Evolutionary conservation across 441 rosid species (phyloP).

Genomic region (Croton setiger): DNA sequence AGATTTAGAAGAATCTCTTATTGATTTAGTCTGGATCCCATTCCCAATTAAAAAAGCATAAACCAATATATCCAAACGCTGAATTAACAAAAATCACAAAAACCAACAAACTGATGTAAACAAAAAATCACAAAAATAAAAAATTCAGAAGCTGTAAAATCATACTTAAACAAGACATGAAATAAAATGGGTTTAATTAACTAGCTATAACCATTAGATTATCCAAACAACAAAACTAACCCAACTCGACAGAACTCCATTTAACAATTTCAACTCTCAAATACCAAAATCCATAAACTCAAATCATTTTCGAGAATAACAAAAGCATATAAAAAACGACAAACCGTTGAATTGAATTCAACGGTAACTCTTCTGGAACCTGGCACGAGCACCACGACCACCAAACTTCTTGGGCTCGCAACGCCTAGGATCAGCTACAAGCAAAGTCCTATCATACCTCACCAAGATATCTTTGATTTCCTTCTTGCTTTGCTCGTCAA

Average conservation of each 20-base stretch:
- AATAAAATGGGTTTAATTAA: neutral
- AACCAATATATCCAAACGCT: too few species aligned
- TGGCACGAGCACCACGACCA: constrained; percentile 82
- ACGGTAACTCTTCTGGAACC: constrained; percentile 94
- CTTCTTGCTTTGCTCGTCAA: constrained; percentile 78
- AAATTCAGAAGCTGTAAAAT: neutral
- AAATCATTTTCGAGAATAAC: neutral
- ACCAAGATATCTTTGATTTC: constrained; percentile 71
- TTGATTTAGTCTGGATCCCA: too few species aligned
- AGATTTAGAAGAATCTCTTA: too few species aligned
- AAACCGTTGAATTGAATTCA: constrained; percentile 14
- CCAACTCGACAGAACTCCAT: neutral
- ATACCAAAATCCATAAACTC: neutral
- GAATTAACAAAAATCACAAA: neutral
- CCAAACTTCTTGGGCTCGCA: constrained; percentile 34
- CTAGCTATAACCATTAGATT: neutral
- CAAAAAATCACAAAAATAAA: neutral
- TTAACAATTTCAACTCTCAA: neutral
- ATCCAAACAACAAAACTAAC: constrained; percentile 1
- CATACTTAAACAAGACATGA: neutral
- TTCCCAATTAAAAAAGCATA: too few species aligned
- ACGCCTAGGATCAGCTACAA: constrained; percentile 1
- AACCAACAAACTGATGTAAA: neutral
- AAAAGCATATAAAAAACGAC: neutral
- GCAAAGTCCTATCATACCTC: constrained; percentile 57